Evolutionary conservation across 1,284 basidiomycete genomes (phyloP), one percentile per base, ranked within the genome.

Genomic region (Puccinia hordei): DNA sequence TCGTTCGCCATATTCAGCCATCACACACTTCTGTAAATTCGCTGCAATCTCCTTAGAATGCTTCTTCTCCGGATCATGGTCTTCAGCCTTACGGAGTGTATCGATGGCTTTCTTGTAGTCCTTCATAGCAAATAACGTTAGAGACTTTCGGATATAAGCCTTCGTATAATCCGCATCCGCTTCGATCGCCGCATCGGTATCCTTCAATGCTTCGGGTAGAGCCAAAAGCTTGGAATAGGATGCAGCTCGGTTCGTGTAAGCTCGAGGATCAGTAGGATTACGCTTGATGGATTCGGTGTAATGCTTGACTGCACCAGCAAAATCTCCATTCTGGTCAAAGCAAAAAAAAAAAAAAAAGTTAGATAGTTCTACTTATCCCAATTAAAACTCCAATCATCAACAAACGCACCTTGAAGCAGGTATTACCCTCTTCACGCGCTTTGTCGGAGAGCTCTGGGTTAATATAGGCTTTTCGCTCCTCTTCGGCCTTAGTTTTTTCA

Each of bases 201-300:
- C 97, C 87, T 98, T 98, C 84, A 99, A 89, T 0, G 96, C 97
- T 86, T 99, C 97, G 13, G 95, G 93, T 27, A 98, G 87, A 1
- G 97, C 97, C 53, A 90, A 89, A 38, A 99, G 90, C 87, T 99
- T 99, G 86, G 92, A 94, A 87, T 98, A 98, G 27, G 95, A 95
- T 44, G 94, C 92, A 22, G 97, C 94, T 78, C 97, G 91, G 88
- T 99, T 99, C 85, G 95, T 98, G 88, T 97, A 99, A 19, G 93
- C 94, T 82, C 92, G 89, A 13, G 97, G 90, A 85, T 99, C 96
- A 46, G 87, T 86, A 59, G 97, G 97, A 84, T 94, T 91, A 75
- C 97, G 92, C 88, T 98, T 98, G 88, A 99, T 97, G 82, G 94
- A 92, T 87, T 99, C 97, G 17, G 92, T 90, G 87, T 99, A 99